Evolutionary conservation across 208 protist genomes (phyloP), one percentile per base, ranked within the genome.

Genomic region (Entamoeba dispar): DNA sequence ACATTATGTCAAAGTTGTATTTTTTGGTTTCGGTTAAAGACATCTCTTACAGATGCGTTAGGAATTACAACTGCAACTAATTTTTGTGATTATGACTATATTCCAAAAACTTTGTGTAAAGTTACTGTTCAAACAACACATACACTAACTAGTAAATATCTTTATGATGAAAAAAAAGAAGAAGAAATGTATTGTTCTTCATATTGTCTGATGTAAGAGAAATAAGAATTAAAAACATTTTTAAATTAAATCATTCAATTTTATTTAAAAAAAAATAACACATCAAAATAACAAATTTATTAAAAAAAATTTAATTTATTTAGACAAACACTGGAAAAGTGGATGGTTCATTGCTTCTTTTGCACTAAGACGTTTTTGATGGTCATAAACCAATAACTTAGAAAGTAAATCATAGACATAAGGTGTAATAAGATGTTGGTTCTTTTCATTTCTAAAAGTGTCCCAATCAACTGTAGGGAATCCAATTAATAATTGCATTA

Each of bases 321-420:
- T 27, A 86, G 61, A 86, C 27, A 86, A 86, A 86, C 61, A 86
- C 61, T 86, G 14, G 19, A 86, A 86, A n/a, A 86, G 17, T 86
- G 61, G 17, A 95, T 99, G 98, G 57, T 97, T 95, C 96, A 99
- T 98, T 3, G 98, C 98, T 95, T 99, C 98, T 69, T 96, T 95
- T 8, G 98, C 98, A 43, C 98, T 99, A 34, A 99, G 96, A 52
- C 98, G 97, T 93, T 98, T 95, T 91, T 97, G 95, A 94, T 98
- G 98, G 94, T 99, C 98, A 95, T 98, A 99, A 73, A 97, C 96
- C 27, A 99, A 96, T 31, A 99, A 96, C 92, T 97, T 97, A 93
- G 99, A 97, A 91, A 99, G 94, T 50, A 99, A 98, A 91, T 99
- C 98, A 43, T 99, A 95, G 5, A 98, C 98, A 50, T 99, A 98